Base-by-base conservation (phyloP, 768 basidiomycete genomes). In the Amylocystis lapponica region DNA sequence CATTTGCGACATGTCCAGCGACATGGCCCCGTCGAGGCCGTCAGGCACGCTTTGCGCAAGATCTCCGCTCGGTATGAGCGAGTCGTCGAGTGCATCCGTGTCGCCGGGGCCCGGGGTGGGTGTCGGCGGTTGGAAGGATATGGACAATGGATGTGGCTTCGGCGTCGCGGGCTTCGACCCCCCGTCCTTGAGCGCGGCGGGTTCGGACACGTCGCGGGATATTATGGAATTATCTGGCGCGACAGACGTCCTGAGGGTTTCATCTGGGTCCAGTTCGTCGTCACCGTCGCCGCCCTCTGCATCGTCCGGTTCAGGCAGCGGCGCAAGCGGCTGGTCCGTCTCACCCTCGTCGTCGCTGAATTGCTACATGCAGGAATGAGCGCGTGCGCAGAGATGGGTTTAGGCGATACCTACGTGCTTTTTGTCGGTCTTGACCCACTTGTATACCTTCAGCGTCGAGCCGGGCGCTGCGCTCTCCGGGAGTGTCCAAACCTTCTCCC, bases 311-410 rank as follows among this genome's bases (percentile, higher is more conserved):
- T 77, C 77, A 6, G 86, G 88, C 32, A 91, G 68, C 14, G 88
- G 88, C 1, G 79, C 88, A 20, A 91, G 71, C 12, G 87, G 86
- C 54, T 86, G 85, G 52, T 91, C 86, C 0, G 68, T 76, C 49
- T 80, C 83, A 39, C 76, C 84, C 55, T 91, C 89, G 46, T 90
- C 86, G 55, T 91, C 88, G 55, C 84, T 88, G 54, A 91, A 92
- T 73, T 89, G 85, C 88, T 92, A 11, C 4, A 41, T 33, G 26
- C 39, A 36, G 35, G n/a, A n/a, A n/a, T n/a, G n/a, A n/a, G 39
- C 35, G 9, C 17, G 9, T 12, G 9, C 10, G 34, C 11, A 19
- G 34, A 19, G 34, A 30, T 16, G 36, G 17, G 23, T 23, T 6
- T 30, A 8, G 22, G 4, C 16, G n/a, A 38, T 27, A 8, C 30